Conservation (phyloP, 1,139 yeast genomes). For the Protomyces arabidopsidicola region DNA sequence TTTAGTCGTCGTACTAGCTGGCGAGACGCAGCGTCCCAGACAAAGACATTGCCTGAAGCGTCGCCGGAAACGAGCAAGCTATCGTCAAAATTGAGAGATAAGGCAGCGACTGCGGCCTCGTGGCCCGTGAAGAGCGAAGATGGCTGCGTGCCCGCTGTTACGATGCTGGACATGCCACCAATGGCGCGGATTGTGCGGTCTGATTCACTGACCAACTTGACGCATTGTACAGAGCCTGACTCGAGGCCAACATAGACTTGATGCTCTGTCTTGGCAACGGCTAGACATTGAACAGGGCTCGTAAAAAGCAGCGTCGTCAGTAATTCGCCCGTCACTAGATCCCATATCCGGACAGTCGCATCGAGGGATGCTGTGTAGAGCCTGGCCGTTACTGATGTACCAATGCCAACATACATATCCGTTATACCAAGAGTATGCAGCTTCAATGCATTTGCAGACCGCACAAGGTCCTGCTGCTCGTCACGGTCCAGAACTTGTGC, state of each 20-base stretch:
- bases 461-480: slow-evolving; percentile 38
- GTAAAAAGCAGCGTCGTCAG: slow-evolving; percentile 70
- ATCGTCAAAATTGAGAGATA: slow-evolving; percentile 70
- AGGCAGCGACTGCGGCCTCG: slow-evolving; percentile 46
- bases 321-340: slow-evolving; percentile 41
- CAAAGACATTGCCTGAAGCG: slow-evolving; percentile 57
- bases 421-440: slow-evolving; percentile 76
- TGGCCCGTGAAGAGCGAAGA: slow-evolving; percentile 35
- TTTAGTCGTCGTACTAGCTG: slow-evolving; percentile 68
- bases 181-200: slow-evolving; percentile 45
- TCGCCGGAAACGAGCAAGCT: slow-evolving; percentile 72
- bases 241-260: slow-evolving; percentile 64
- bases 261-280: slow-evolving; percentile 79
- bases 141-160: slow-evolving; percentile 36
- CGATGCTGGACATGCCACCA: slow-evolving; percentile 52
- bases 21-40: slow-evolving; percentile 68
- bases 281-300: slow-evolving; percentile 53
- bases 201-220: slow-evolving; percentile 49
- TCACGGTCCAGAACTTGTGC: slow-evolving; percentile 51
- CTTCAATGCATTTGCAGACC: slow-evolving; percentile 52
- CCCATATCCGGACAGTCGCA: slow-evolving; percentile 57
- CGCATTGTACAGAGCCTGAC: slow-evolving; percentile 57
- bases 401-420: slow-evolving; percentile 53
- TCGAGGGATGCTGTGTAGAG: slow-evolving; percentile 71
- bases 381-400: slow-evolving; percentile 55